Percentiles rank a stretch among this genome's conserved stretches.
Evolutionary conservation across 2,329 filamentous ascomycete genomes (phyloP).

Genomic region (Fusarium ramigenum): DNA sequence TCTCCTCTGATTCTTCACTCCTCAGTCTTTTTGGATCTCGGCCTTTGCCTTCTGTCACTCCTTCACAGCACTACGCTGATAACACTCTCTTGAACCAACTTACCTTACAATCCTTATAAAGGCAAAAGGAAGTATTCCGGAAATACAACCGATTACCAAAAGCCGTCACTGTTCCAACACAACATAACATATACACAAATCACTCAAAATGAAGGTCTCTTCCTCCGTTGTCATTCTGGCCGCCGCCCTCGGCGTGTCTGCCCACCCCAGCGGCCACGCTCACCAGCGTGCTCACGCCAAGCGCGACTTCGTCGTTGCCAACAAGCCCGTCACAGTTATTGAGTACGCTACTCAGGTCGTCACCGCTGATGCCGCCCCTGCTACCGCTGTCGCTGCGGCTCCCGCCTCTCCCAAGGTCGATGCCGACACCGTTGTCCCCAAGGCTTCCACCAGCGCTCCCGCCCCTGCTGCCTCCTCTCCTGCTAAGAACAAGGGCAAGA

Average conservation of each 20-base stretch:
- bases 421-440: neutral
- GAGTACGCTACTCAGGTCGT: conserved; percentile 37
- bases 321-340: conserved; percentile 45
- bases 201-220: conserved; percentile 54
- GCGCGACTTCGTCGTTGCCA: conserved; percentile 48
- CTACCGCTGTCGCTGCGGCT: conserved; percentile 2
- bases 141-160: conserved; percentile 31
- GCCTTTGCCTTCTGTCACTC: conserved; percentile 42
- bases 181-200: conserved; percentile 14
- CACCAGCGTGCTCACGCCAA: conserved; percentile 50
- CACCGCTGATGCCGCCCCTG: neutral
- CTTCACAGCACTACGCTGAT: conserved; percentile 38
- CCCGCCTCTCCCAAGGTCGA: neutral
- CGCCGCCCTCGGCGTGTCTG: conserved; percentile 53
- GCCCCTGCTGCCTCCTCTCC: neutral
- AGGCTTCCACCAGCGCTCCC: neutral
- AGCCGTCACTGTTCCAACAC: conserved; percentile 7
- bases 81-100: conserved; percentile 41
- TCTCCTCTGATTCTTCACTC: conserved; percentile 16
- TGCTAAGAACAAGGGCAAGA: conserved; percentile 10
- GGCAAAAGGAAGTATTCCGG: conserved; percentile 39
- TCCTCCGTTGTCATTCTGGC: conserved; percentile 49
- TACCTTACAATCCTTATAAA: conserved; percentile 35
- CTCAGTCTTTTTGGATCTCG: conserved; percentile 34
- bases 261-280: conserved; percentile 52